Base-by-base conservation (phyloP, 352 stramenopile species). In the Phytophthora nicotianae region DNA sequence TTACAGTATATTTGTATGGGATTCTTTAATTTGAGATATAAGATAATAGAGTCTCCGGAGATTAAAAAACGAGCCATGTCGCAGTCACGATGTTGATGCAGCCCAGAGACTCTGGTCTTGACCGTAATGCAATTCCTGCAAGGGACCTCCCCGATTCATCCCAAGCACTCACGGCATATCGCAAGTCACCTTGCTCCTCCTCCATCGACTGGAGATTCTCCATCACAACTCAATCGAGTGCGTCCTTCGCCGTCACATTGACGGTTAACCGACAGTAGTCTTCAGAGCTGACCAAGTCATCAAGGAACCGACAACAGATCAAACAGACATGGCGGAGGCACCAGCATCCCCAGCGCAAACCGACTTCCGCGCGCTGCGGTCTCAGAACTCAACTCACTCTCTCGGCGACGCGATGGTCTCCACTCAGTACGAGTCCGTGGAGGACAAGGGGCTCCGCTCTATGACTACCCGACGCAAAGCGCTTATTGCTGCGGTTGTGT, bases 391-490 rank as follows among this genome's bases (percentile, higher is more conserved):
- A 10, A 47, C 35, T 58, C 32, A 27, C 24, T 54, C 58, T n/a
- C 43, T 66, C 11, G n/a, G 23, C 3, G 50, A 20, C 50, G 14
- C 19, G 14, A 61, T 59, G 48, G 8, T 42, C 29, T 52, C 55
- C 21, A 42, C 53, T 5, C 45, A 58, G 3, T 65, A 52, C 26
- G 58, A 65, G 24, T 5, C 40, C 4, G 50, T 38, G 5, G 40
- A 27, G 19, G 46, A 55, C 52, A 69, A 72, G 21, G 58, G 20
- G 5, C 40, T 24, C 35, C 47, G 42, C 9, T 47, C 47, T n/a
- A 63, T 65, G 46, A 69, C 40, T 33, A 65, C 20, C 24, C 51
- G 58, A 6, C 47, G 48, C 13, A 72, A 72, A 62, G 37, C 16
- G 6, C 24, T 68, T 43, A 65, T 68, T 35, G 58, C 26, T 11